These are phyloP conservation scores for Coniochaeta hoffmannii DNA, from an alignment of 2,329 filamentous ascomycete species.

Conservation along the genomic window DNA sequence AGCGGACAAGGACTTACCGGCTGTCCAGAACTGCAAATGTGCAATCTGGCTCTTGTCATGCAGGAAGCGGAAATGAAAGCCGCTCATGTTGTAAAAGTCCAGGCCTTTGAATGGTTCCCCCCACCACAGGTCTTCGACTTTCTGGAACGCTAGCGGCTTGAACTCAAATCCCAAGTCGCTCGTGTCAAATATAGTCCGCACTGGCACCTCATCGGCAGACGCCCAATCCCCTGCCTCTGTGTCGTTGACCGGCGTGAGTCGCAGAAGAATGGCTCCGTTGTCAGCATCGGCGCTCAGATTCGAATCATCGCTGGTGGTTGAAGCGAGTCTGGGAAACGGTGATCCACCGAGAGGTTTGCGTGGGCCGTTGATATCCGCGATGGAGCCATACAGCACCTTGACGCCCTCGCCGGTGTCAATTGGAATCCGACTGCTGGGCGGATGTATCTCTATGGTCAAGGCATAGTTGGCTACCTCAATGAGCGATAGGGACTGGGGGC, in stretches of 20 bases:
- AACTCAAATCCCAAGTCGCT: conserved; percentile 1
- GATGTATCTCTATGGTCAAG: not conserved
- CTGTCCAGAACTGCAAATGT: conserved; percentile 2
- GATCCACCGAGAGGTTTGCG: not conserved
- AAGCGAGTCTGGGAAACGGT: not conserved
- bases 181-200: not conserved
- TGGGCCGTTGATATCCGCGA: not conserved
- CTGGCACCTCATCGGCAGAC: not conserved
- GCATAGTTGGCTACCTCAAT: conserved; percentile 2
- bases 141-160: not conserved
- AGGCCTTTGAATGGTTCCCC: not conserved
- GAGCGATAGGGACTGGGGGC: not conserved
- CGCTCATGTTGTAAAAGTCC: conserved; percentile 3
- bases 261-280: not conserved
- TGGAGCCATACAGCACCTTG: conserved; percentile 1
- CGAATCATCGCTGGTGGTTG: not conserved
- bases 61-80: conserved; percentile 1
- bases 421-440: not conserved
- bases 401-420: not conserved
- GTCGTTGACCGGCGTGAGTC: not conserved
- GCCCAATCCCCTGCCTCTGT: not conserved
- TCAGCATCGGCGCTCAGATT: not conserved
- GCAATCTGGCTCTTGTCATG: conserved; percentile 1
- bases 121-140: conserved; percentile 2
- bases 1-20: not conserved